phyloP scores from a whole-genome alignment of 352 stramenopile genomes.

The Poterioochromonas sp. region DNA sequence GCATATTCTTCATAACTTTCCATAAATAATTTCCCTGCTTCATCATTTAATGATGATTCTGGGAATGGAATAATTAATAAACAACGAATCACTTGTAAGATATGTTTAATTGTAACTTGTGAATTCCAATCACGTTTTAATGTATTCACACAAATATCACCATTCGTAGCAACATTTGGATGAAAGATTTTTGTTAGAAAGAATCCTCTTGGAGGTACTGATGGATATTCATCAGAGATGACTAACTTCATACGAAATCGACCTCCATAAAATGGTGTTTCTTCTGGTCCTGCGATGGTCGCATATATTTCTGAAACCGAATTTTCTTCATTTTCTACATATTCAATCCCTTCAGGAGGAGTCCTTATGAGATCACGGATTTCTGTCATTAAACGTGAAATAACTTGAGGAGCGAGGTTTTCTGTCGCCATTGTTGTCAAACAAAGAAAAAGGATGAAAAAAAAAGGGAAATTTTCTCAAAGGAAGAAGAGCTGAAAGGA shows the following conservation, averaged over 20 bases:
- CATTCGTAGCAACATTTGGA: slow-evolving; percentile 90
- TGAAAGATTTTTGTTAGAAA: slow-evolving; percentile 99
- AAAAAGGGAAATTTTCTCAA: too few relatives aligned
- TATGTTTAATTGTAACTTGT: slow-evolving; percentile 83
- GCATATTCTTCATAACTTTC: slow-evolving; percentile 96
- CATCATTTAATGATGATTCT: slow-evolving; percentile 96
- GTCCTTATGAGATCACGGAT: slow-evolving; percentile 70
- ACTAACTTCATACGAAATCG: slow-evolving; percentile 92
- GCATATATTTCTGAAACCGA: slow-evolving; percentile 80
- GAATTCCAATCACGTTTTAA: slow-evolving; percentile 96
- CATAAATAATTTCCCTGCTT: slow-evolving; percentile 97
- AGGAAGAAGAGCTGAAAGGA: too few relatives aligned
- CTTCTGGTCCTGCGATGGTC: slow-evolving; percentile 88
- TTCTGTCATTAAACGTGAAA: slow-evolving; percentile 79
- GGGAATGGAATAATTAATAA: slow-evolving; percentile 98
- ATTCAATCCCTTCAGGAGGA: slow-evolving; percentile 79
- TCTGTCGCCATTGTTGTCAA: slow-evolving; percentile 46
- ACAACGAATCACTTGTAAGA: slow-evolving; percentile 95
- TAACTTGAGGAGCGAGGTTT: slow-evolving; percentile 75
- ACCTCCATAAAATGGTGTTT: slow-evolving; percentile 90
- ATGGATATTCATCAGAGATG: slow-evolving; percentile 66
- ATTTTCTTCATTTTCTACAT: slow-evolving; percentile 78
- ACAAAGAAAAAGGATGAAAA: too few relatives aligned
- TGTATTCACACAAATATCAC: slow-evolving; percentile 99
- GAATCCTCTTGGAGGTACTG: slow-evolving; percentile 65